phyloP scores from a whole-genome alignment of 768 basidiomycete genomes.

The Cyclocybe aegerita region DNA sequence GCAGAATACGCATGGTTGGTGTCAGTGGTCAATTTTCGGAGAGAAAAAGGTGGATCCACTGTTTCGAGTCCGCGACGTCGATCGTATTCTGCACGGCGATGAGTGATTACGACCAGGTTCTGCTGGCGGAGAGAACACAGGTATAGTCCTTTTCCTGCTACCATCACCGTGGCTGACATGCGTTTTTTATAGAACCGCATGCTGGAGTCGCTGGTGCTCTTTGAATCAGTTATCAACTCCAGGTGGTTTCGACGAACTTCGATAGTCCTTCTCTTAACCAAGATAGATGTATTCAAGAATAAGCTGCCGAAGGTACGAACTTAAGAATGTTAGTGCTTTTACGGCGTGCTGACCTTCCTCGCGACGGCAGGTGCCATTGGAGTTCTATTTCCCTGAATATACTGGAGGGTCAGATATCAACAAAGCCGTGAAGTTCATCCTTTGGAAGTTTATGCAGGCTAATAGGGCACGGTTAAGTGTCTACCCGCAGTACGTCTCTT shows the following conservation, averaged over 20 bases:
- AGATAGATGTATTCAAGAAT: constrained; percentile 90
- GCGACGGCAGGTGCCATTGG: constrained; percentile 70
- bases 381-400: constrained; percentile 83
- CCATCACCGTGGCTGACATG: neutral
- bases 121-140: constrained; percentile 67
- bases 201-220: constrained; percentile 83
- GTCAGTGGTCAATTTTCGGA: constrained; percentile 80
- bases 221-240: constrained; percentile 51
- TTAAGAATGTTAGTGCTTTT: constrained; percentile 16
- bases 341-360: neutral
- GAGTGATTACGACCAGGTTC: constrained; percentile 74
- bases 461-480: constrained; percentile 67
- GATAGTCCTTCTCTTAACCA: constrained; percentile 90
- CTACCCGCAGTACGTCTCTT: constrained; percentile 77
- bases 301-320: constrained; percentile 66
- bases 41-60: constrained; percentile 78
- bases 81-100: constrained; percentile 74
- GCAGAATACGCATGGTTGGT: constrained; percentile 69
- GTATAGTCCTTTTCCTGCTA: constrained; percentile 31
- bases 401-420: constrained; percentile 88
- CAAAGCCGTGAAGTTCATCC: constrained; percentile 91
- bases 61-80: constrained; percentile 50
- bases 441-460: constrained; percentile 94
- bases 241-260: constrained; percentile 91
- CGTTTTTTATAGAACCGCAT: constrained; percentile 89